Conservation (phyloP, 169 alveolate species). For the Babesia bigemina region DNA sequence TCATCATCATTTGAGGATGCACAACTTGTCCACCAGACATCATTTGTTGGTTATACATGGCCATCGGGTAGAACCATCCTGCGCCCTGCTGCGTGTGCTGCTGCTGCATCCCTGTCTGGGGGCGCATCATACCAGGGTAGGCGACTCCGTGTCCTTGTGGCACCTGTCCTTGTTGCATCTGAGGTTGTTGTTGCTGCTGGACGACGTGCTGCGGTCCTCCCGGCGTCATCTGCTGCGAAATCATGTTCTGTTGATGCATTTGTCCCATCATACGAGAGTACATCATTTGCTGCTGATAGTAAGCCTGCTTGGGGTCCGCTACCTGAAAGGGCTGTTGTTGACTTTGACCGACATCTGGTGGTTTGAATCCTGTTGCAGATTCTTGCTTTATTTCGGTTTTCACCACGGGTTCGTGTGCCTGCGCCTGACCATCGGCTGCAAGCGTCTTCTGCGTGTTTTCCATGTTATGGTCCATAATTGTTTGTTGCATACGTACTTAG, state of each 20-base stretch:
- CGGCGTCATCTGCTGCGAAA: constrained; percentile 27
- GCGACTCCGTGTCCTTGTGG: constrained; percentile 22
- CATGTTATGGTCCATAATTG: constrained; percentile 11
- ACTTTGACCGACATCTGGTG: not conserved
- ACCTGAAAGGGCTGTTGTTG: constrained; percentile 15
- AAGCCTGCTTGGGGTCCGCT: constrained; percentile 28
- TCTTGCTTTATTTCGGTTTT: constrained; percentile 14
- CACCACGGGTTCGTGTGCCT: constrained; percentile 11
- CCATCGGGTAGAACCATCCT: constrained; percentile 34
- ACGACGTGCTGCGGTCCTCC: constrained; percentile 4
- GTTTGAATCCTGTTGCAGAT: constrained; percentile 1
- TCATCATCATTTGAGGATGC: constrained; percentile 63
- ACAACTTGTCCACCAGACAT: constrained; percentile 50
- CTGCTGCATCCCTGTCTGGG: constrained; percentile 47
- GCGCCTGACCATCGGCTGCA: constrained; percentile 11
- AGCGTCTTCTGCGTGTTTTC: not conserved
- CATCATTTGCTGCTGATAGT: constrained; percentile 42
- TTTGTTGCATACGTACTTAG: not conserved
- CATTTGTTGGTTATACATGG: constrained; percentile 36
- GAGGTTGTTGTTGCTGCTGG: constrained; percentile 35
- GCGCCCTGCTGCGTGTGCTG: constrained; percentile 41
- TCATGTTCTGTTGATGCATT: constrained; percentile 32
- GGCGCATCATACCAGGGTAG: constrained; percentile 24
- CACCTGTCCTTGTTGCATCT: constrained; percentile 22
- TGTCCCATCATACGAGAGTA: constrained; percentile 36